A percentile compares a stretch with the other conserved stretches of the same genome.
These are phyloP conservation scores for Blepharisma japonicum DNA, from an alignment of 73 alveolate species.

Conservation along the genomic window DNA sequence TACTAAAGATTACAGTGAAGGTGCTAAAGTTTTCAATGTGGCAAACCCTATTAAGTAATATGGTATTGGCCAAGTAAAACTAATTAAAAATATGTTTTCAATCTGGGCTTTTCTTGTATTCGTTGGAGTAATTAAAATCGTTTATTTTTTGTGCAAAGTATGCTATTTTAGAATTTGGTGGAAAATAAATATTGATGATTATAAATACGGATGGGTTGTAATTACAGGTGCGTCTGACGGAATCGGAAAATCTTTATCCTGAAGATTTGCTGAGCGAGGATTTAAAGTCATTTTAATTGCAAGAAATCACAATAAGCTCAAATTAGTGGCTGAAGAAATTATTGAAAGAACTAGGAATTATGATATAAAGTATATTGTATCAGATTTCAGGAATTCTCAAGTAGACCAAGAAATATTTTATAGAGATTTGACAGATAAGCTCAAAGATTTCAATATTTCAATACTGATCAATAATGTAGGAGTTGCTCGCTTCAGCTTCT, in stretches of 20 bases:
- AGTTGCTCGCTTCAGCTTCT: not conserved
- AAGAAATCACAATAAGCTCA: conserved; percentile 44
- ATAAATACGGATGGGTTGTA: conserved; percentile 29
- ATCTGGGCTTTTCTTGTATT: not conserved
- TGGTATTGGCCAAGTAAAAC: no score
- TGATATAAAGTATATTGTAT: not conserved
- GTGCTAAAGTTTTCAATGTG: no score
- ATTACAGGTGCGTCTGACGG: conserved; percentile 69
- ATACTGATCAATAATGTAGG: conserved; percentile 7
- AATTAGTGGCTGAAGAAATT: not conserved
- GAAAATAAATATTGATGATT: not conserved
- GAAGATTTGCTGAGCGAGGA: conserved; percentile 49
- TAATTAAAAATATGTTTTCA: no score
- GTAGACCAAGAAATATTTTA: conserved; percentile 12
- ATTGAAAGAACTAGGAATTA: not conserved
- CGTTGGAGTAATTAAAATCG: not conserved
- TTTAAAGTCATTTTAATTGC: conserved; percentile 50
- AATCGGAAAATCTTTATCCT: conserved; percentile 54
- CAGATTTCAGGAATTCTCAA: conserved; percentile 8
- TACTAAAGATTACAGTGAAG: not conserved
- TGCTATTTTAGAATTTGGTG: not conserved
- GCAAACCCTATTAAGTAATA: no score
- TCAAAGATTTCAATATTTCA: not conserved
- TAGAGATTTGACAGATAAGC: not conserved
- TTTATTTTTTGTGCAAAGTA: not conserved